A percentile compares a stretch with the other conserved stretches of the same genome.
phyloP scores from a whole-genome alignment of 805 yeast species.

The Yamadazyma takamatsuzukensis region DNA sequence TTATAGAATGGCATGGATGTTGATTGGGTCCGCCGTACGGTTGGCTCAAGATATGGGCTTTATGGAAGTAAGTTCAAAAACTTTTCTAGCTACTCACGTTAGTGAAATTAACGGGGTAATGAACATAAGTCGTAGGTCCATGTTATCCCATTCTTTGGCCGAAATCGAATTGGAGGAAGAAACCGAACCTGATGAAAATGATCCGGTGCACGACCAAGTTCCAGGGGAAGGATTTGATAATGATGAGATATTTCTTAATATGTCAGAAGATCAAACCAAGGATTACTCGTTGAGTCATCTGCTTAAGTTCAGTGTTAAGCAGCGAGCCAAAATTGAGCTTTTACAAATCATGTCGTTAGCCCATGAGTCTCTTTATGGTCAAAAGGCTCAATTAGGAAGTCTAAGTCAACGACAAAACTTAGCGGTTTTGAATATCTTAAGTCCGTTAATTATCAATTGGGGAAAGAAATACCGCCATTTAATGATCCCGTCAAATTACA shows the following conservation, averaged over 20 bases:
- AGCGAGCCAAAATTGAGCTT: constrained; percentile 76
- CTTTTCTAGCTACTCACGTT: constrained; percentile 79
- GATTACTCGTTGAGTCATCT: constrained; percentile 21
- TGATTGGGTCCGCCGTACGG: constrained; percentile 81
- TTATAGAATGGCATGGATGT: constrained; percentile 92
- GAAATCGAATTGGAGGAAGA: constrained; percentile 58
- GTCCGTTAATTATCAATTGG: constrained; percentile 82
- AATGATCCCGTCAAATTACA: constrained; percentile 47
- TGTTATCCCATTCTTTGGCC: constrained; percentile 67
- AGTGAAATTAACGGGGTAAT: constrained; percentile 81
- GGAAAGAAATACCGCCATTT: constrained; percentile 55
- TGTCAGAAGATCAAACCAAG: constrained; percentile 32
- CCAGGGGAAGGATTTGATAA: constrained; percentile 16
- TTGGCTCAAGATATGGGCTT: constrained; percentile 84
- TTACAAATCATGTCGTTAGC: constrained; percentile 77
- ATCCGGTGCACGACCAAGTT: too few species aligned
- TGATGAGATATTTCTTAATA: constrained; percentile 22
- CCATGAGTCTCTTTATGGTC: constrained; percentile 77
- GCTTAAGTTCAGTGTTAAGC: constrained; percentile 55
- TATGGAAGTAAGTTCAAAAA: constrained; percentile 66
- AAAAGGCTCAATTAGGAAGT: constrained; percentile 50
- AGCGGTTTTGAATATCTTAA: constrained; percentile 64
- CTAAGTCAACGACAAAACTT: constrained; percentile 62
- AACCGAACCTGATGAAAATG: constrained; percentile 31
- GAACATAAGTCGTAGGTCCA: constrained; percentile 74